These are phyloP conservation scores for Hypoxylon lienhwacheense DNA, from an alignment of 495 filamentous ascomycete species.

Conservation along the genomic window DNA sequence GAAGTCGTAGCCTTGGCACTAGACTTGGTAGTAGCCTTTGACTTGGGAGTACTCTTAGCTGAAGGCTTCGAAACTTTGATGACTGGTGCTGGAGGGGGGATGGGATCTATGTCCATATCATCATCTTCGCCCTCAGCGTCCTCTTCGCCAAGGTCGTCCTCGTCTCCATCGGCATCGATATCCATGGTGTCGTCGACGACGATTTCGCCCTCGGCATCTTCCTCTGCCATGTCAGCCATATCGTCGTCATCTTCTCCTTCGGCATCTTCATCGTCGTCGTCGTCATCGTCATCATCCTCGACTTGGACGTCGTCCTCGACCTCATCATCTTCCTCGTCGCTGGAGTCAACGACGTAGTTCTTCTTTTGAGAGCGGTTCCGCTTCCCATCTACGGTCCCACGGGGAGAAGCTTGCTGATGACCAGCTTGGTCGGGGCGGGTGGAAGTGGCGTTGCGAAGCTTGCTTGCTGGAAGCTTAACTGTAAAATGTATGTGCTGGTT, in stretches of 20 bases:
- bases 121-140: constrained; percentile 54
- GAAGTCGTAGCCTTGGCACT: constrained; percentile 33
- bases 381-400: constrained; percentile 63
- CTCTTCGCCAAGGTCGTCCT: constrained; percentile 52
- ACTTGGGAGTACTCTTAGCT: constrained; percentile 32
- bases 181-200: constrained; percentile 53
- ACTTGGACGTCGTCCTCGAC: constrained; percentile 48
- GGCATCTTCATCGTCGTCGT: constrained; percentile 52
- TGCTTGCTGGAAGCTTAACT: constrained; percentile 81
- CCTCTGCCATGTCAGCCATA: constrained; percentile 42
- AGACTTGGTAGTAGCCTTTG: constrained; percentile 25
- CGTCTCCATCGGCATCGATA: constrained; percentile 50
- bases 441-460: constrained; percentile 74
- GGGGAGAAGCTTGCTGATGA: constrained; percentile 44
- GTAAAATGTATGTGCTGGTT: constrained; percentile 73
- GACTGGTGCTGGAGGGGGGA: constrained; percentile 42
- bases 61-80: constrained; percentile 50
- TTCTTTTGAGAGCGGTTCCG: constrained; percentile 66
- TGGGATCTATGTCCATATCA: constrained; percentile 48
- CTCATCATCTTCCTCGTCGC: constrained; percentile 52
- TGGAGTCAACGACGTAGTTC: constrained; percentile 65
- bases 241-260: constrained; percentile 53
- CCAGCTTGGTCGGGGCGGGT: constrained; percentile 37
- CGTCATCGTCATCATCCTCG: constrained; percentile 48
- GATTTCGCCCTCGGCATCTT: constrained; percentile 49